Evolutionary conservation across 495 filamentous ascomycete species (phyloP).

Genomic region (Talaromyces thailandensis): DNA sequence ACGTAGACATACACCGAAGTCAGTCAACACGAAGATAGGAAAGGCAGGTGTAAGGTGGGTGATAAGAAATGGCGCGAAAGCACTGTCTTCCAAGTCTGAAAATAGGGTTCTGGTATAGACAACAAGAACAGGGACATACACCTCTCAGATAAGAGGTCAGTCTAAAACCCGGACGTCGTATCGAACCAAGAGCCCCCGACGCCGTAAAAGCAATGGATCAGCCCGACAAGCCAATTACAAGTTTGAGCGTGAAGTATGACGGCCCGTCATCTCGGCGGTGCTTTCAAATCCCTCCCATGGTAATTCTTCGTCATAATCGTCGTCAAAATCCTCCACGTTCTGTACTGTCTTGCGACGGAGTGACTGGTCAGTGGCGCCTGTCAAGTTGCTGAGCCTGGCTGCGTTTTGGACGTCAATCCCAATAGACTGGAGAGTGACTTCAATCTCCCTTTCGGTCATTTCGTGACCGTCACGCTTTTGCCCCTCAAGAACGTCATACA

Average conservation of each 20-base stretch:
- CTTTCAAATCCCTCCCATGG: conserved; percentile 48
- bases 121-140: conserved; percentile 9
- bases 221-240: conserved; percentile 9
- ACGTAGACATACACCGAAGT: conserved; percentile 8
- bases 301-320: conserved; percentile 33
- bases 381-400: conserved; percentile 18
- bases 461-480: conserved; percentile 56
- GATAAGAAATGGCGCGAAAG: background rate
- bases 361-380: conserved; percentile 26
- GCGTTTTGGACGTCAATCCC: conserved; percentile 32
- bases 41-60: background rate
- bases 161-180: conserved; percentile 10
- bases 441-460: conserved; percentile 58
- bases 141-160: conserved; percentile 9
- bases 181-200: background rate
- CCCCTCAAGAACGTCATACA: conserved; percentile 87
- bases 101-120: background rate
- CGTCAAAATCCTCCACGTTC: conserved; percentile 18
- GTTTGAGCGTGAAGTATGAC: conserved; percentile 12
- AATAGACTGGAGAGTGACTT: conserved; percentile 56
- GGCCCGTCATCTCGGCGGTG: conserved; percentile 36
- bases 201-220: background rate
- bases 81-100: background rate
- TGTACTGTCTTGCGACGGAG: conserved; percentile 11
- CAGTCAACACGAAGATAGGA: conserved; percentile 6